Base-by-base conservation (phyloP, 139 green algal species). In the Haematococcus sp. region DNA sequence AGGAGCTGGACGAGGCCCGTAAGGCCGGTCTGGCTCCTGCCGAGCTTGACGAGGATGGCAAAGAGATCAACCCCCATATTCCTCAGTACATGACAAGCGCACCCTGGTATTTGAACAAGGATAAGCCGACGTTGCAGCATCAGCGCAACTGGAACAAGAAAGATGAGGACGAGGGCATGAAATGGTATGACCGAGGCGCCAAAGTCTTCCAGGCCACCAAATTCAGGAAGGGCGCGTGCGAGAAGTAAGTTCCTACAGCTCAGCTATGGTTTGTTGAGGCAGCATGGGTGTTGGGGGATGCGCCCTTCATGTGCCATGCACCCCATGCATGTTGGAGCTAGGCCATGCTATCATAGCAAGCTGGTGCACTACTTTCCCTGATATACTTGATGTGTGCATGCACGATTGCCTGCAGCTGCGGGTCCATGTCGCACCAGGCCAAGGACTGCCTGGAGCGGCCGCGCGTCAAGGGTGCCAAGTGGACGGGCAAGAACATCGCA, bases 11-110 rank as follows among this genome's bases (percentile, higher is more conserved):
- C 75, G 95, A 99, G 81, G 95, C 94, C 0, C 91, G 95, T 59
- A 98, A 98, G 75, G 94, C 94, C 7, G 95, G 95, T 77, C 83
- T 98, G 17, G 91, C 92, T 0, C 91, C 92, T 19, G 90, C 95
- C 40, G 94, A 94, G 77, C 69, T 98, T 0, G 96, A 99, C 82
- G 96, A 99, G 79, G 95, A 99, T 74, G 96, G 96, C 56, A 97
- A 96, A 64, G 94, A 96, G 63, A 99, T 99, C 78, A 99, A 99
- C 86, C 96, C 96, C 0, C 96, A 99, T 73, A 99, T 99, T 67
- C 96, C 96, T 3, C 88, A 98, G 85, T 98, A 98, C 76, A 99
- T 99, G 96, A 89, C 88, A 52, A 91, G 74, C 58, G 96, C 94
- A 44, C 96, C 96, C 15, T 99, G 96, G 96, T 99, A 99, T 86